Evolutionary conservation across 768 basidiomycete species (phyloP), one percentile per base, ranked within the genome.

Genomic region (Pulveroboletus ravenelii): DNA sequence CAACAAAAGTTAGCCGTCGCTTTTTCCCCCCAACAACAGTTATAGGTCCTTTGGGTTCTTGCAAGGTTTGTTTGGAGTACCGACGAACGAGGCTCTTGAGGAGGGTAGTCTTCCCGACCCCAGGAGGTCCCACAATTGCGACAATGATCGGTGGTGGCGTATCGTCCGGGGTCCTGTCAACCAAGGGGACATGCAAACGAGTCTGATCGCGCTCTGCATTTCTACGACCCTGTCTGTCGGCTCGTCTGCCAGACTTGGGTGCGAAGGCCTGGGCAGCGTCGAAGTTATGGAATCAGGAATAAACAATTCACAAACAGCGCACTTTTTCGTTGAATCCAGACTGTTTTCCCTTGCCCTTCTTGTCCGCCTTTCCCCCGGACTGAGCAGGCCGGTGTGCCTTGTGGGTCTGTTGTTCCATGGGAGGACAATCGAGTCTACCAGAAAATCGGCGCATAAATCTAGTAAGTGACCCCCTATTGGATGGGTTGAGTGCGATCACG

Each of bases 1-100:
- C 96, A 45, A 99, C 79, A 65, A 98, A 93, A 0, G 96, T 97
- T n/a, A 98, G 74, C 13, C 96, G 75, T 43, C 91, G 78, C 60
- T 85, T 91, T 74, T 97, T 98, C 37, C 95, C 94, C 44, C 84
- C 85, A 40, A 98, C 87, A 18, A 98, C 88, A 0, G 96, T 99
- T 44, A 98, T 84, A 5, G 96, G 96, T 0, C 96, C 96, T 60
- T 88, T 86, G 51, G 87, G 83, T 25, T 97, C 90, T 57, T 81
- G 84, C 23, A 98, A 71, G 0, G 89, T 91, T 70, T 96, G 93
- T 63, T 97, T 99, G 10, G 95, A 91, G 68, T 91, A 94, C 39
- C 95, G 76, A 54, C 91, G 78, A 32, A 99, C 85, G 17, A 99
- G 82, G 57, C 86, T 89, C 65, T 93, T 92, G 57, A 98, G 77